Conservation (phyloP, 2,329 filamentous ascomycete genomes). For the Aspergillus sclerotialis region DNA sequence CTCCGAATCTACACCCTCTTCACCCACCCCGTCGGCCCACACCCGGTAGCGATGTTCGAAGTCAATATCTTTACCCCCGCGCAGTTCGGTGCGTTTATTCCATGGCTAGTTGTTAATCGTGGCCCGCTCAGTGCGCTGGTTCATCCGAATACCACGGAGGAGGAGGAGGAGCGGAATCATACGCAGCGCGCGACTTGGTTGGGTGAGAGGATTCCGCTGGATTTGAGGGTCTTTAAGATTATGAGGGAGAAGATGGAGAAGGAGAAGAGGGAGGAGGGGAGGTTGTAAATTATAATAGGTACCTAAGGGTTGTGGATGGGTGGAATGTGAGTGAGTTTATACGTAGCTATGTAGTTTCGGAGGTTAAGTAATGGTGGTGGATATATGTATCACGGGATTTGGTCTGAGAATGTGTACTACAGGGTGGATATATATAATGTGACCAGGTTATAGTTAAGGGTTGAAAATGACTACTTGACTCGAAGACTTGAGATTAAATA, state of each 20-base stretch:
- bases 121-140: conserved; percentile 72
- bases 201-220: conserved; percentile 39
- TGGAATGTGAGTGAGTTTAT: conserved; percentile 1
- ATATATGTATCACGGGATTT: too few relatives aligned
- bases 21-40: conserved; percentile 72
- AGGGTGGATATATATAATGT: too few relatives aligned
- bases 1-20: conserved; percentile 73
- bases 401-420: too few relatives aligned
- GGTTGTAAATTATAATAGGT: conserved; percentile 3
- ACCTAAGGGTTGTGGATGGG: background rate
- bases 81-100: conserved; percentile 82
- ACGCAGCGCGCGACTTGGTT: conserved; percentile 40
- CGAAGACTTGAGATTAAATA: too few relatives aligned
- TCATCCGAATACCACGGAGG: conserved; percentile 65
- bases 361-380: too few relatives aligned
- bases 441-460: too few relatives aligned
- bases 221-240: conserved; percentile 32
- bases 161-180: conserved; percentile 48
- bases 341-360: too few relatives aligned
- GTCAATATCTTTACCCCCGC: conserved; percentile 79
- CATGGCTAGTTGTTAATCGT: conserved; percentile 76
- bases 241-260: conserved; percentile 17
- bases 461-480: too few relatives aligned
- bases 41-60: conserved; percentile 84
- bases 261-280: conserved; percentile 9